These are phyloP conservation scores for Rubus idaeus DNA, from an alignment of 306 rosid genomes.

Conservation along the genomic window DNA sequence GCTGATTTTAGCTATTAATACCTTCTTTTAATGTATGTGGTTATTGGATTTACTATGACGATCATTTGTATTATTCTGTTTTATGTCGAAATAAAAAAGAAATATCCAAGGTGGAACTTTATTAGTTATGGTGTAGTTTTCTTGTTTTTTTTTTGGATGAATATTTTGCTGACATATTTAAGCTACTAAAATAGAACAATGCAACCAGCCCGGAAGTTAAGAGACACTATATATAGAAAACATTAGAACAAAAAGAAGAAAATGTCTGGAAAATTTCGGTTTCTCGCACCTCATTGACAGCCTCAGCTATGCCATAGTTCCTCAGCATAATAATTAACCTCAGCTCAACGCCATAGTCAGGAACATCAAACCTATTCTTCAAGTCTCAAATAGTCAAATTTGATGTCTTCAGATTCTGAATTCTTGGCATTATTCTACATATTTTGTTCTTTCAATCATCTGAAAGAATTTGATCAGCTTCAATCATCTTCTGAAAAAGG, in stretches of 20 bases:
- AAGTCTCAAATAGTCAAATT: not conserved
- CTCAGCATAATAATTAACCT: constrained; percentile 22
- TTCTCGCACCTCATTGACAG: constrained; percentile 36
- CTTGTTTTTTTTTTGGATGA: no score
- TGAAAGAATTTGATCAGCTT: constrained; percentile 5
- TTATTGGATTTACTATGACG: not conserved
- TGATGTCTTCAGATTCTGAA: not conserved
- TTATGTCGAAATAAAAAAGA: not conserved
- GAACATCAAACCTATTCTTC: constrained; percentile 8
- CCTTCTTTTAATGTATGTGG: not conserved
- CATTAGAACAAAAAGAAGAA: constrained; percentile 11
- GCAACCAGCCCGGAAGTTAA: constrained; percentile 19
- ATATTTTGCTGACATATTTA: not conserved
- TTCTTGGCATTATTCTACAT: not conserved
- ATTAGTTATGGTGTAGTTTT: not conserved
- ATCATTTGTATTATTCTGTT: not conserved
- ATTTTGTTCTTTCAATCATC: not conserved
- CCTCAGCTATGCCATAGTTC: constrained; percentile 22
- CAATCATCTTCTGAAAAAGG: not conserved
- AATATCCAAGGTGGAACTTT: not conserved
- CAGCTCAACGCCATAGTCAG: not conserved
- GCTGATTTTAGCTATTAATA: not conserved
- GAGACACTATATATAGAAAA: constrained; percentile 39
- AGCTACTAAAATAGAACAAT: constrained; percentile 28
- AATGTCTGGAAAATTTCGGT: constrained; percentile 6